phyloP scores from a whole-genome alignment of 2,329 filamentous ascomycete species.

The Verticillium nubilum region DNA sequence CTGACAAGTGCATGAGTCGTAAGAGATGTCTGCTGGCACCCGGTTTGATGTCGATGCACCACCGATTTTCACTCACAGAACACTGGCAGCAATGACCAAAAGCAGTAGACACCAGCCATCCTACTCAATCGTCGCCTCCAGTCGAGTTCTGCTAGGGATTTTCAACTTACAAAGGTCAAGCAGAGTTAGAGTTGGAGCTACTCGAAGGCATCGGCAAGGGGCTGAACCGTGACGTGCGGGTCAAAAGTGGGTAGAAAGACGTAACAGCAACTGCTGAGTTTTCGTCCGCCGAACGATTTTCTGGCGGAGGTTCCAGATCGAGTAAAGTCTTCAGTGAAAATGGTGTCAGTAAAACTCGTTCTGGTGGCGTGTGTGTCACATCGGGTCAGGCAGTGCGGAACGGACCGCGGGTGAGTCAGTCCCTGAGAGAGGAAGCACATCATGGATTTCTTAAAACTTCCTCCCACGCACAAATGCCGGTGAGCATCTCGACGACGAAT shows the following conservation, averaged over 20 bases:
- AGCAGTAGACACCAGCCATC: too few relatives aligned
- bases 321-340: constrained; percentile 4
- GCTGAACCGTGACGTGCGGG: constrained; percentile 2
- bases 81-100: too few relatives aligned
- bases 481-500: constrained; percentile 1
- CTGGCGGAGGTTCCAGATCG: constrained; percentile 8
- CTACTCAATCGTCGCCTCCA: too few relatives aligned
- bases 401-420: constrained; percentile 6
- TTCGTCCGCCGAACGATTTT: constrained; percentile 4
- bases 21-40: too few relatives aligned
- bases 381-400: constrained; percentile 5
- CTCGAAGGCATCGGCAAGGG: not conserved
- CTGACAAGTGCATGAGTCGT: too few relatives aligned
- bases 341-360: constrained; percentile 4
- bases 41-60: too few relatives aligned
- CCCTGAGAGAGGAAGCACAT: not conserved
- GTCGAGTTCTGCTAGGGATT: not conserved
- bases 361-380: not conserved
- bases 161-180: not conserved
- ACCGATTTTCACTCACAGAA: too few relatives aligned
- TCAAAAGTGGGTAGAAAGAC: constrained; percentile 11
- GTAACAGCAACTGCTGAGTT: constrained; percentile 12
- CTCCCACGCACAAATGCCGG: constrained; percentile 1
- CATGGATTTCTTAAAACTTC: constrained; percentile 1
- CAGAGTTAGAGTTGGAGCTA: not conserved